Evolutionary conservation across 129 eudicot species (phyloP).

Genomic region (Lactuca saligna): DNA sequence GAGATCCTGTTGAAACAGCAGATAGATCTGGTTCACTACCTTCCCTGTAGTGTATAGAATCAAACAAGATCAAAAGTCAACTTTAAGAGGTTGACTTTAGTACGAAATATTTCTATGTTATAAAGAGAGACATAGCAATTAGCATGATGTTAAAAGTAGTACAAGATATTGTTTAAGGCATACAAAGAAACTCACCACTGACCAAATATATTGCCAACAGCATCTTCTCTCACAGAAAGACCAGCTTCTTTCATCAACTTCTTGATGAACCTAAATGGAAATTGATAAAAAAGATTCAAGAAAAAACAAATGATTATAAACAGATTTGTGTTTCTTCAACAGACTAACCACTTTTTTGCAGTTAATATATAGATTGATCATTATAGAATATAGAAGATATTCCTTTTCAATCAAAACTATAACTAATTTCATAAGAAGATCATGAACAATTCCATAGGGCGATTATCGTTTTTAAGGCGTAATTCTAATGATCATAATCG

Average conservation of each 20-base stretch:
- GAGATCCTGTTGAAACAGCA: slow-evolving; percentile 91
- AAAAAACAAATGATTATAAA: not conserved
- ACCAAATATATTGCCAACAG: slow-evolving; percentile 95
- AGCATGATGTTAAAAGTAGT: no score
- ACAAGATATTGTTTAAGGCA: not conserved
- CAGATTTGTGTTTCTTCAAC: not conserved
- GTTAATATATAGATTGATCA: no score
- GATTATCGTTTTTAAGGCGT: no score
- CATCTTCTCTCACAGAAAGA: slow-evolving; percentile 91
- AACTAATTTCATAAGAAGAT: not conserved
- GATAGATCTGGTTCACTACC: slow-evolving; percentile 70
- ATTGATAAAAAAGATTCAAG: not conserved
- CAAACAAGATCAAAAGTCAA: slow-evolving; percentile 17
- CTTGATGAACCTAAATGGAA: slow-evolving; percentile 61
- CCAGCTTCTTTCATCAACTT: slow-evolving; percentile 80
- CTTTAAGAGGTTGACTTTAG: slow-evolving; percentile 4
- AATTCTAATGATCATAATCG: not conserved
- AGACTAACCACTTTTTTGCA: not conserved
- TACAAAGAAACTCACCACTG: slow-evolving; percentile 61
- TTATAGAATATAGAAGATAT: not conserved
- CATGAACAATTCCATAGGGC: not conserved
- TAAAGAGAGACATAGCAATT: no score
- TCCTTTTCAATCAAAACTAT: not conserved
- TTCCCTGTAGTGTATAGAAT: slow-evolving; percentile 58
- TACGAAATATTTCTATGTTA: not conserved